Base-by-base conservation (phyloP, 1,284 basidiomycete genomes). In the Singerocomus rubriflavus region DNA sequence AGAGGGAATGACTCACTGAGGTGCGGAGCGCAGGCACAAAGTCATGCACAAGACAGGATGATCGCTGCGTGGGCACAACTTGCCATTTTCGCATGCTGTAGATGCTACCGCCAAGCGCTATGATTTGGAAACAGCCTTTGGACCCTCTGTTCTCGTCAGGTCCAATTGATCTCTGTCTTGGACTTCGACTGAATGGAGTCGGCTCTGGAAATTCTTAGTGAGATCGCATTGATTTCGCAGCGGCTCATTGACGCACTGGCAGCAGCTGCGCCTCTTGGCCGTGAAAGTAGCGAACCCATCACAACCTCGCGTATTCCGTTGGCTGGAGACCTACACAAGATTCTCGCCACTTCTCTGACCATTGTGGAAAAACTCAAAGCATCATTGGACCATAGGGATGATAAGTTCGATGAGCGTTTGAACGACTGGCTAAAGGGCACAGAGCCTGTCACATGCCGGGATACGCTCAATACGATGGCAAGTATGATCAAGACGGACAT, bases 161-260 rank as follows among this genome's bases (percentile, higher is more conserved):
- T n/a, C n/a, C n/a, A n/a, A n/a, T n/a, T n/a, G n/a, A n/a, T n/a
- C n/a, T n/a, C n/a, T n/a, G n/a, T n/a, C n/a, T n/a, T n/a, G n/a
- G n/a, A n/a, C n/a, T 45, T 44, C 41, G 30, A 11, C 26, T 21
- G 14, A 26, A 48, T 48, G 32, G 46, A 30, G 10, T 21, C 17
- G 16, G 17, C 32, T 10, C 38, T 13, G 16, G 16, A 48, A 34
- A 47, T 6, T n/a, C 10, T 48, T 26, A 4, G 9, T 34, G 46
- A 48, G 25, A 48, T 48, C 13, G 26, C 17, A 30, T 48, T 27
- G 7, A 17, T 49, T 12, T 48, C 45, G 46, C 46, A 48, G 16
- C 31, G 10, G 35, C 16, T 48, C 16, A 34, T 48, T 10, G 25
- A 29, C 11, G 8, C 46, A 25, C n/a, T n/a, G n/a, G n/a, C n/a